Base-by-base conservation (phyloP, 2,329 filamentous ascomycete genomes). In the Beauveria caledonica region DNA sequence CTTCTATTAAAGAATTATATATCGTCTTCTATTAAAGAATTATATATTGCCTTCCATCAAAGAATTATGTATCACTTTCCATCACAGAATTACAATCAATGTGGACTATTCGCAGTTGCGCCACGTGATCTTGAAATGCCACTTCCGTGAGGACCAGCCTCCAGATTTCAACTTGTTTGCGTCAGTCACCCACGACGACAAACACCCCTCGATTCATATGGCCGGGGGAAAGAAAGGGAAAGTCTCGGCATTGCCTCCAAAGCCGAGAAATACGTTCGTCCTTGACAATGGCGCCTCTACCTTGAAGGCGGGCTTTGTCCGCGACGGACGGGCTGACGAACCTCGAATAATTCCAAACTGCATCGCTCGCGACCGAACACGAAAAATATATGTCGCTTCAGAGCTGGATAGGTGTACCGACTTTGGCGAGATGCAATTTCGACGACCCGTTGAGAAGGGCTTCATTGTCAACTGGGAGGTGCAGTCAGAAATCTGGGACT, bases 401-500 rank as follows among this genome's bases (percentile, higher is more conserved):
- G 88, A 96, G 66, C 77, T 97, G 1, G 83, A 86, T 9, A 81
- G 85, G 61, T 95, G 93, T 73, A 86, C 82, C 64, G 93, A 99
- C 70, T 96, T 91, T 77, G 91, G 92, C 65, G 93, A 97, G 72
- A 85, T 95, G 21, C 82, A 85, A 9, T 96, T 97, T 68, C 84
- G 93, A 1, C 81, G 93, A 0, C 94, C 94, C 0, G 89, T 97
- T 1, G 94, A 99, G 73, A 95, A 92, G 73, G 94, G 94, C 8
- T 97, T 90, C 70, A 80, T 97, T 54, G 92, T 97, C 63, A 97
- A 93, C 70, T 99, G 94, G 94, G 94, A 99, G 73, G 87, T 89
- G 0, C 85, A 99, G 76, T 93, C 90, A 74, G 92, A 94, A 69
- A 90, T 99, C 56, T 99, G 94, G 94, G 92, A 97, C 68, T 85